Conservation (phyloP, 768 basidiomycete genomes). For the Favolaschia claudopus region DNA sequence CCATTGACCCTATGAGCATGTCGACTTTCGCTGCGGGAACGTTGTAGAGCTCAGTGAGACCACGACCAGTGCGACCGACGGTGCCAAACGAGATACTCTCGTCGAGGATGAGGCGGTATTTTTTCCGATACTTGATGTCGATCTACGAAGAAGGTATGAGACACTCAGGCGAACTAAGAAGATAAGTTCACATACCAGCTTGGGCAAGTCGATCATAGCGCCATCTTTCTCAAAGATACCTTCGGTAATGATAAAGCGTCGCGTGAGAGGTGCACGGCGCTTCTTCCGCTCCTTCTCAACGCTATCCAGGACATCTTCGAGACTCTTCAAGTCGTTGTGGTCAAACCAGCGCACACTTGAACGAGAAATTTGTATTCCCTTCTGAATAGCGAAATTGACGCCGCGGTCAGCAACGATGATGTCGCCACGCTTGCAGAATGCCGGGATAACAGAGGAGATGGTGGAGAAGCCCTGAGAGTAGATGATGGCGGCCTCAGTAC, state of each 20-base stretch:
- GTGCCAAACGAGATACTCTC: constrained; percentile 94
- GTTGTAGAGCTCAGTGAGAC: constrained; percentile 93
- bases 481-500: constrained; percentile 87
- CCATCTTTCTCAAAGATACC: constrained; percentile 97
- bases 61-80: constrained; percentile 92
- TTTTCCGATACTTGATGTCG: constrained; percentile 94
- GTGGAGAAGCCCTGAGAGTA: constrained; percentile 96
- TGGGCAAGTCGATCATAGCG: constrained; percentile 89
- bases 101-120: constrained; percentile 94
- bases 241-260: constrained; percentile 95
- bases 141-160: constrained; percentile 60
- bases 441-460: constrained; percentile 92
- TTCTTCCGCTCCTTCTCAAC: constrained; percentile 92
- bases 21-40: constrained; percentile 92
- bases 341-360: constrained; percentile 95
- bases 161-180: background rate
- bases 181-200: constrained; percentile 67
- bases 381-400: constrained; percentile 95
- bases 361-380: constrained; percentile 93
- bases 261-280: constrained; percentile 79
- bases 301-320: constrained; percentile 85
- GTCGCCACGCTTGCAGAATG: constrained; percentile 97
- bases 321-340: constrained; percentile 90
- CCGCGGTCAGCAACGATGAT: constrained; percentile 98
- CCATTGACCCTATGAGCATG: constrained; percentile 92